Conservation (phyloP, 768 basidiomycete species). For the Hemileccinum impolitum region DNA sequence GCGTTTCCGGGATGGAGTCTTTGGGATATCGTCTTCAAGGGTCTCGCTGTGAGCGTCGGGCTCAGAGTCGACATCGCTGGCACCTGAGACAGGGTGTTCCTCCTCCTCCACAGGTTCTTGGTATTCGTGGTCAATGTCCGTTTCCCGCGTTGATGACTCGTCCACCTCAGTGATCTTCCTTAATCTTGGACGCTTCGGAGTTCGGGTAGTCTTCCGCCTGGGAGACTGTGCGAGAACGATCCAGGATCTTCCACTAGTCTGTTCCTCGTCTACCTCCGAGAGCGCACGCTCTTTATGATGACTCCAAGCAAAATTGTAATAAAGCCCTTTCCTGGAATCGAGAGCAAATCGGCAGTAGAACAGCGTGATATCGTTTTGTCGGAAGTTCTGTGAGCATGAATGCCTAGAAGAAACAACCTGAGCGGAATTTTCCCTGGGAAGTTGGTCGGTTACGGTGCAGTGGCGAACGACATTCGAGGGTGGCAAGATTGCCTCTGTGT, state of each 20-base stretch:
- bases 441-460: constrained; percentile 44
- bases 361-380: constrained; percentile 17
- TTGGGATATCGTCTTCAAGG: constrained; percentile 32
- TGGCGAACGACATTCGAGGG: constrained; percentile 50
- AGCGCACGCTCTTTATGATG: constrained; percentile 42
- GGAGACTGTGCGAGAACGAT: constrained; percentile 35
- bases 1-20: constrained; percentile 56
- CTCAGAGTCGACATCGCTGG: constrained; percentile 24
- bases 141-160: constrained; percentile 13
- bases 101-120: constrained; percentile 15
- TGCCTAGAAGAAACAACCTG: constrained; percentile 15
- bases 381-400: constrained; percentile 7
- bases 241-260: constrained; percentile 43
- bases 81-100: constrained; percentile 14
- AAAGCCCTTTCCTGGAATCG: constrained; percentile 56
- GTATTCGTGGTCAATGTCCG: constrained; percentile 21
- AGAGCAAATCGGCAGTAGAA: constrained; percentile 62
- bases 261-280: constrained; percentile 22
- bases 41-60: constrained; percentile 26
- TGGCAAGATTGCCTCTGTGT: constrained; percentile 44
- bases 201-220: constrained; percentile 3
- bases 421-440: constrained; percentile 8
- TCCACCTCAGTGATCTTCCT: constrained; percentile 24
- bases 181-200: constrained; percentile 21
- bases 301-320: constrained; percentile 61